Evolutionary conservation across 192 early-diverging fungal species (phyloP).

Genomic region (Backusella australiensis): DNA sequence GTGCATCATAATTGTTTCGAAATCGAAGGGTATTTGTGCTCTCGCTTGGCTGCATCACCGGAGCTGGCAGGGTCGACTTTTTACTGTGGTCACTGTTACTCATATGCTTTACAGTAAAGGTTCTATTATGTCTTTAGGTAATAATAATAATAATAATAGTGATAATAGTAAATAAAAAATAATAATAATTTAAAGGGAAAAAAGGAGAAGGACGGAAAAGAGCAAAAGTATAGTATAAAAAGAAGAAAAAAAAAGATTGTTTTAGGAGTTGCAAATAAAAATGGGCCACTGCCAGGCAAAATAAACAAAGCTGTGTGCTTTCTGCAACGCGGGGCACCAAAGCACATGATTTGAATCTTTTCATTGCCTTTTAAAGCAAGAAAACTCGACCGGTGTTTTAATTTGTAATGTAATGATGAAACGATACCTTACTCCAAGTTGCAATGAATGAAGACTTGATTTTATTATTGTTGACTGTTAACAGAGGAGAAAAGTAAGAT

Average conservation of each 20-base stretch:
- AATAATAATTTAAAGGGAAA: neutral
- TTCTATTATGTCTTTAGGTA: neutral
- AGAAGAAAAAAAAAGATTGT: neutral
- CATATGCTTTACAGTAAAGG: neutral
- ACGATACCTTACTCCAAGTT: no score
- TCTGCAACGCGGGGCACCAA: conserved; percentile 5
- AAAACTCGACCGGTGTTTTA: neutral
- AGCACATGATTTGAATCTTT: conserved; percentile 4
- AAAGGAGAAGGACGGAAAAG: neutral
- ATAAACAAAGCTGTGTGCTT: neutral
- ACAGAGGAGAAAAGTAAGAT: no score
- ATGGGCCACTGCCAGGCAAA: neutral
- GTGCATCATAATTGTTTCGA: conserved; percentile 44
- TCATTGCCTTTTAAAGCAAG: neutral
- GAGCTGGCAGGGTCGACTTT: neutral
- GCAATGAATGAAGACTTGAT: no score
- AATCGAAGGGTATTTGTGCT: conserved; percentile 30
- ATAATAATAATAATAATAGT: neutral
- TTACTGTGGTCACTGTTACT: neutral
- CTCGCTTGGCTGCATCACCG: conserved; percentile 17
- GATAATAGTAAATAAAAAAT: neutral
- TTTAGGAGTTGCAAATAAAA: neutral
- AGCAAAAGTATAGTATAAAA: neutral
- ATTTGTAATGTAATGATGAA: neutral
- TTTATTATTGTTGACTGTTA: no score